Conservation (phyloP, 352 stramenopile species). For the Globisporangium uncinulatum region DNA sequence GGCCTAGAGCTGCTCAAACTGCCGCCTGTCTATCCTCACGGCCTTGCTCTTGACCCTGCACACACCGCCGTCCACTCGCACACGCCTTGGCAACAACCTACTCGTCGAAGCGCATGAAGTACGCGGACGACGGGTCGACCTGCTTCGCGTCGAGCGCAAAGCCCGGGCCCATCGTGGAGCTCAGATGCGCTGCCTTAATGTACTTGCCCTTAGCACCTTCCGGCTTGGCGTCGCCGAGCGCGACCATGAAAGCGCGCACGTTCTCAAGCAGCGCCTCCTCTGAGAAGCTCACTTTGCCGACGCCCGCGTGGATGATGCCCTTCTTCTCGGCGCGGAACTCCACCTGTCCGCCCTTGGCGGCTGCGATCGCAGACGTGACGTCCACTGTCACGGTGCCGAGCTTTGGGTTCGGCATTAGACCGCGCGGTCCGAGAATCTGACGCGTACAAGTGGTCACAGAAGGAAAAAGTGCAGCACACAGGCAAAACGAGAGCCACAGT, state of each 20-base stretch:
- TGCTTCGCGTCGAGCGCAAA: slow-evolving; percentile 81
- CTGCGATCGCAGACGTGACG: slow-evolving; percentile 76
- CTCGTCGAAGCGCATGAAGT: slow-evolving; percentile 83
- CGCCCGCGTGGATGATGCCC: slow-evolving; percentile 83
- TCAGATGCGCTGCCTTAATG: slow-evolving; percentile 86
- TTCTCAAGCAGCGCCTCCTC: slow-evolving; percentile 90
- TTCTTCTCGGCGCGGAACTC: slow-evolving; percentile 90
- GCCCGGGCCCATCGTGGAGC: slow-evolving; percentile 80
- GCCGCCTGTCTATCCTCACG: background rate
- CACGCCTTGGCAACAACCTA: background rate
- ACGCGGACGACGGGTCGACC: slow-evolving; percentile 74
- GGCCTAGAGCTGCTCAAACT: too few species aligned
- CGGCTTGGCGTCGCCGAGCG: slow-evolving; percentile 87
- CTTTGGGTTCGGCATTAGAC: slow-evolving; percentile 98
- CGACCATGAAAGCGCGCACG: slow-evolving; percentile 90
- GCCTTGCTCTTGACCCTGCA: too few species aligned
- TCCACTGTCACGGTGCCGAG: slow-evolving; percentile 94
- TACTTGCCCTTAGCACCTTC: slow-evolving; percentile 93
- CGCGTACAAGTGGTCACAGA: background rate
- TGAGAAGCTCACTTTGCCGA: slow-evolving; percentile 88
- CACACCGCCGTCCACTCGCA: background rate
- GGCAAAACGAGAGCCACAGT: background rate
- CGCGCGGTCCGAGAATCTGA: slow-evolving; percentile 91
- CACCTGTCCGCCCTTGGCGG: slow-evolving; percentile 77
- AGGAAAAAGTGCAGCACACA: too few species aligned